Base-by-base conservation (phyloP, 805 yeast species). In the Alloascoidea africana region DNA sequence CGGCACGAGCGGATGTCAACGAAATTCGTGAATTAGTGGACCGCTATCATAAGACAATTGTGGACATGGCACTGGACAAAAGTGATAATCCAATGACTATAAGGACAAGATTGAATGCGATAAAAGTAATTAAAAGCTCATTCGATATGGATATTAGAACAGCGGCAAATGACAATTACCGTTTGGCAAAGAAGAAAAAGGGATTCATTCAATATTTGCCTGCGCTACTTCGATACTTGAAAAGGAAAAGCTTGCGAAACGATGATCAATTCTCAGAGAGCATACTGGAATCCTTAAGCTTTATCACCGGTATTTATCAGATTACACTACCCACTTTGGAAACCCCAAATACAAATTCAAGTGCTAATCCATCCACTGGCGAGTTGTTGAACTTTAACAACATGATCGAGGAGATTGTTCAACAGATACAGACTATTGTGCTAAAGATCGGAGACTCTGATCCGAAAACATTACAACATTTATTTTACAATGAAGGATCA, bases 381-480 rank as follows among this genome's bases (percentile, higher is more conserved):
- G 30, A 23, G n/a, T 23, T 8, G 30, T 8, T 8, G n/a, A n/a
- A 23, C 8, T 23, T 23, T n/a, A 23, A 23, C n/a, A 23, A 23
- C 8, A 23, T 23, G 30, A 23, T 23, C n/a, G 30, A 23, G 8
- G 30, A 23, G n/a, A 23, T 23, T 8, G n/a, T 23, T 23, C 30
- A 23, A 23, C 30, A 8, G n/a, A 23, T 23, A 8, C 30, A 23
- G n/a, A 23, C 30, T 8, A 23, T 23, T 23, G 8, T 23, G n/a
- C n/a, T 23, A 23, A 23, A n/a, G n/a, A 23, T 23, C n/a, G 30
- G 30, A 8, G 30, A 23, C n/a, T 23, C n/a, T 23, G 30, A 23
- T 23, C n/a, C 30, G n/a, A 23, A 23, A 8, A 8, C 30, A 8
- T 23, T 23, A 23, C 30, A 23, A n/a, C n/a, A 8, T 8, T 8